phyloP scores from a whole-genome alignment of 164 flowering plant species.

The Warburgia ugandensis region DNA sequence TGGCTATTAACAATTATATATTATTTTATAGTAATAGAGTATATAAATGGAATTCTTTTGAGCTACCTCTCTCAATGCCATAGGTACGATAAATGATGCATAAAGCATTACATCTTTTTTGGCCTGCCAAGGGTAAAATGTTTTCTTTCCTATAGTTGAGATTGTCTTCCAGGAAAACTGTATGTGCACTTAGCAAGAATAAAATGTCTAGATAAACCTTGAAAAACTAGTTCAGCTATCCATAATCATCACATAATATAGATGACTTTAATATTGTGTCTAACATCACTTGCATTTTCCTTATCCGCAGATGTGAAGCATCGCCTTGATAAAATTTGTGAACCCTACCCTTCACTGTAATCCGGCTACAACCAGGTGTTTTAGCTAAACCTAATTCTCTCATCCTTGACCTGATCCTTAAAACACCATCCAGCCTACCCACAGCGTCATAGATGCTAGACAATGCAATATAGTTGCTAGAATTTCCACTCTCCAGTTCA shows the following conservation, averaged over 20 bases:
- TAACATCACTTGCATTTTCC: slow-evolving; percentile 21
- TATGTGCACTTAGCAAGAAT: too few relatives aligned
- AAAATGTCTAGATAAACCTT: too few relatives aligned
- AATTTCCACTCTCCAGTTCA: slow-evolving; percentile 43
- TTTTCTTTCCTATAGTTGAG: too few relatives aligned
- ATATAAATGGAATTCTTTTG: too few relatives aligned
- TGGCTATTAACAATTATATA: too few relatives aligned
- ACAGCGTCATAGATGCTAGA: slow-evolving; percentile 40
- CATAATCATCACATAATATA: slow-evolving; percentile 8
- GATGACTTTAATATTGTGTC: slow-evolving; percentile 16
- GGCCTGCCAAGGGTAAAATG: too few relatives aligned
- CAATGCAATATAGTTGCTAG: slow-evolving; percentile 56
- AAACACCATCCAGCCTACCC: slow-evolving; percentile 29
- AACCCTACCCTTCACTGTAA: slow-evolving; percentile 23
- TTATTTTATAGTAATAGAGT: too few relatives aligned
- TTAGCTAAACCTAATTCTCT: slow-evolving; percentile 38
- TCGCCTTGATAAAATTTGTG: slow-evolving; percentile 41
- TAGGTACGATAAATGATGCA: too few relatives aligned
- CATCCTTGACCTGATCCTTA: slow-evolving; percentile 32
- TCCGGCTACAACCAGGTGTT: slow-evolving; percentile 54
- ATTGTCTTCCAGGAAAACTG: too few relatives aligned
- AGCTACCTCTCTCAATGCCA: too few relatives aligned
- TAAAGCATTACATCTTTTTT: too few relatives aligned
- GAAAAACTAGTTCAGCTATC: too few relatives aligned
- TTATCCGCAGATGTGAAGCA: slow-evolving; percentile 19